These are phyloP conservation scores for Apiospora pterosperma DNA, from an alignment of 2,329 filamentous ascomycete species.

Conservation along the genomic window DNA sequence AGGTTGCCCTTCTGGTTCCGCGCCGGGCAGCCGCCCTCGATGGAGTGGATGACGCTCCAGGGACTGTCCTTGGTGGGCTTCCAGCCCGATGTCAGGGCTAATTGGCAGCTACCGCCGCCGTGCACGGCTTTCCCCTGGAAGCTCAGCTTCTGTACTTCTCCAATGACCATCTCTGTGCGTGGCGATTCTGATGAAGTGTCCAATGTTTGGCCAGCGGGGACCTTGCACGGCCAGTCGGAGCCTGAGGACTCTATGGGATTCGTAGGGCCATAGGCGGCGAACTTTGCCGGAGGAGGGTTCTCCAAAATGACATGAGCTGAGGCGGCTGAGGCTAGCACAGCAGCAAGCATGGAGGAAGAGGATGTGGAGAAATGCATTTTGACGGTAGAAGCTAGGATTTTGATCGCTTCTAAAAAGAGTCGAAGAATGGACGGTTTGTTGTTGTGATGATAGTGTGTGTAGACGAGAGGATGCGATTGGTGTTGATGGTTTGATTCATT, in stretches of 20 bases:
- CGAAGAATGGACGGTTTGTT: neutral
- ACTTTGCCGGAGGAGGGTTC: constrained; percentile 52
- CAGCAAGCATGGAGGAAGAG: constrained; percentile 26
- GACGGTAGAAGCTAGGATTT: neutral
- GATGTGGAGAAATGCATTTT: neutral
- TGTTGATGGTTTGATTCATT: neutral
- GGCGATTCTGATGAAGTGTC: constrained; percentile 33
- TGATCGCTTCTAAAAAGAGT: neutral
- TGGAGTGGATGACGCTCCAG: constrained; percentile 71
- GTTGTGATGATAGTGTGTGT: neutral
- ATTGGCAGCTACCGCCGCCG: constrained; percentile 72
- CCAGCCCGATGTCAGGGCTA: constrained; percentile 63
- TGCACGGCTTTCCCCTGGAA: constrained; percentile 63
- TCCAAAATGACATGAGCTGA: constrained; percentile 61
- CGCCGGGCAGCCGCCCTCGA: constrained; percentile 66
- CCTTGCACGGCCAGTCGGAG: constrained; percentile 68
- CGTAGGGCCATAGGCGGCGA: constrained; percentile 34
- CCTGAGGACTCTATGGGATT: constrained; percentile 58
- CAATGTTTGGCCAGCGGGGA: constrained; percentile 34
- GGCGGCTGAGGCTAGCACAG: constrained; percentile 36
- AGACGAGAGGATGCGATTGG: neutral
- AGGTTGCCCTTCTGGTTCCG: constrained; percentile 47
- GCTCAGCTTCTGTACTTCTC: constrained; percentile 45
- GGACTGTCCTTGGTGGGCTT: constrained; percentile 48
- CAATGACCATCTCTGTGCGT: constrained; percentile 52